A percentile compares a stretch with the other conserved stretches of the same genome.
These are phyloP conservation scores for Trichocomaceae sp. DNA, from an alignment of 2,329 filamentous ascomycete genomes.

Conservation along the genomic window DNA sequence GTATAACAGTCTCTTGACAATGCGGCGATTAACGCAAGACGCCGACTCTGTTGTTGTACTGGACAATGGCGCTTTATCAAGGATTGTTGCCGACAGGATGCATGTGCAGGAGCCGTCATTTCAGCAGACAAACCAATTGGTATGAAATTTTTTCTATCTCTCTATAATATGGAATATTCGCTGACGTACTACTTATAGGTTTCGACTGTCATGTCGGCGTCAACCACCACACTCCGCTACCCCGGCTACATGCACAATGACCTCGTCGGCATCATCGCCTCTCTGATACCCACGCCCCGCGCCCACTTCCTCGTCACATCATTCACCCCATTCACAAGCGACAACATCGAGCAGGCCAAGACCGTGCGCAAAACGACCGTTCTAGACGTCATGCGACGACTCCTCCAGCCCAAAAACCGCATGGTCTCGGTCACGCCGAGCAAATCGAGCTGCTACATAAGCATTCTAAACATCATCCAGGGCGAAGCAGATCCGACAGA, in stretches of 20 bases:
- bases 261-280: conserved; percentile 91
- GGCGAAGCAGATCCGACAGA: conserved; percentile 97
- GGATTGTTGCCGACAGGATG: conserved; percentile 88
- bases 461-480: conserved; percentile 97
- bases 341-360: conserved; percentile 94
- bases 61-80: conserved; percentile 87
- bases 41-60: conserved; percentile 93
- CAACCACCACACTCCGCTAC: conserved; percentile 91
- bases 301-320: conserved; percentile 98
- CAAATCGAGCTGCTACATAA: conserved; percentile 98
- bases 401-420: conserved; percentile 95
- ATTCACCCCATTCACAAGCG: conserved; percentile 94
- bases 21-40: conserved; percentile 87
- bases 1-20: conserved; percentile 91
- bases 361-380: conserved; percentile 98
- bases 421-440: conserved; percentile 96
- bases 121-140: conserved; percentile 94
- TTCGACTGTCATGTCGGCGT: conserved; percentile 97
- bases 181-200: conserved; percentile 43
- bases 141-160: conserved; percentile 32
- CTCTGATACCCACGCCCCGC: conserved; percentile 88
- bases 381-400: conserved; percentile 89
- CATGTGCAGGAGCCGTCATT: conserved; percentile 95
- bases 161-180: conserved; percentile 9
- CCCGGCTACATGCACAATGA: conserved; percentile 99